Conservation (phyloP, 2,329 filamentous ascomycete species). For the Massarina eburnea region DNA sequence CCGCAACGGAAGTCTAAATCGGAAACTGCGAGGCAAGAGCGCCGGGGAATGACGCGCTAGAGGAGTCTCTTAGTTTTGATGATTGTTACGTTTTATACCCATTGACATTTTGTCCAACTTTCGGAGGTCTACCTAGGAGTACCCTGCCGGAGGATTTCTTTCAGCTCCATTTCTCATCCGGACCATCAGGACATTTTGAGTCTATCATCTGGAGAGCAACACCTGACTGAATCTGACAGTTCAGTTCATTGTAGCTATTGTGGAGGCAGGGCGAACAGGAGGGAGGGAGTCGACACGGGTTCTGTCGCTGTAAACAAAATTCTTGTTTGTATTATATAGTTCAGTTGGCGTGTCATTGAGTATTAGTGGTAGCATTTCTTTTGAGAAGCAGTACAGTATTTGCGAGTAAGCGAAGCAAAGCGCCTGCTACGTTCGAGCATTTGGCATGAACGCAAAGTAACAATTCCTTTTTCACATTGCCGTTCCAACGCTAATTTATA, state of each 20-base stretch:
- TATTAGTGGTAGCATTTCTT: not conserved
- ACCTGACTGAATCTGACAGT: not conserved
- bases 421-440: not conserved
- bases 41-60: constrained; percentile 34
- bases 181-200: not conserved
- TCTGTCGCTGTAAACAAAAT: not conserved
- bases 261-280: not conserved
- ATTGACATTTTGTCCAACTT: constrained; percentile 14
- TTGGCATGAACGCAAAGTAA: not conserved
- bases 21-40: constrained; percentile 30
- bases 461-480: not conserved
- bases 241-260: not conserved
- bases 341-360: not conserved
- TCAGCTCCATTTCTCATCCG: not conserved
- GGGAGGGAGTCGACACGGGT: not conserved
- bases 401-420: not conserved
- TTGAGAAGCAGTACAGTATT: no score
- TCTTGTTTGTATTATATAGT: constrained; percentile 7
- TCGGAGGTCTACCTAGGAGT: not conserved
- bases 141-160: not conserved
- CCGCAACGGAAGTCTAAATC: constrained; percentile 32
- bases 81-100: constrained; percentile 34
- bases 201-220: not conserved
- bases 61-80: constrained; percentile 17
- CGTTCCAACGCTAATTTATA: not conserved